Evolutionary conservation across 2,329 filamentous ascomycete species (phyloP), one percentile per base, ranked within the genome.

Genomic region (Fusarium newnesense): DNA sequence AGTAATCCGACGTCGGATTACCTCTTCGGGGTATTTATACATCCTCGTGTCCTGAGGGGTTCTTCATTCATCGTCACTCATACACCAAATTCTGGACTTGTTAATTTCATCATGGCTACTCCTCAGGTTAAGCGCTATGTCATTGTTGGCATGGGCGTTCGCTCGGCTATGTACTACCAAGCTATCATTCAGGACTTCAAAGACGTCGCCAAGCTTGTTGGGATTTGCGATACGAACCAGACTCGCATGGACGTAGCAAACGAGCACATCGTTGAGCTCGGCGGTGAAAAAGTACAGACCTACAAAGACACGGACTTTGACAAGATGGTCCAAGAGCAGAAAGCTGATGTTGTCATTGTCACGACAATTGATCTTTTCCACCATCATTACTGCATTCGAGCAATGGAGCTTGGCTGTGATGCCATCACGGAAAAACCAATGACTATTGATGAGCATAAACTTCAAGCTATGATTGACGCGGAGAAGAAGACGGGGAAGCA

Each of bases 351-450:
- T 75, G 84, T 91, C 24, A 90, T 91, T 69, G 85, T 91, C 19
- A 90, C 89, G 1, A 91, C 89, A 0, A 89, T 91, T 70, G 89
- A 91, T 79, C 86, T 88, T 32, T 89, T 88, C 21, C 89, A 91
- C 78, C 84, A 90, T 73, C 83, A 82, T 34, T 91, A 91, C 80
- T 90, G 90, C 60, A 84, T 90, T 12, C 84, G 86, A 13, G 88
- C 89, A 0, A 82, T 91, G 72, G 88, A 90, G 65, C 80, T 90
- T 2, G 89, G 89, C 24, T 89, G 88, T 74, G 85, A 88, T 72
- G 89, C 89, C 2, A 83, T 91, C 30, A 90, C 87, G 0, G 89
- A 91, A 76, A 91, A 91, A 79, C 89, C 89, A 26, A 91, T 91
- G 89, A 91, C 89, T 5, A 88, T 90, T 72, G 88, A 91, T 74